phyloP scores from a whole-genome alignment of 2,329 filamentous ascomycete genomes.

The Xylaria sp. region DNA sequence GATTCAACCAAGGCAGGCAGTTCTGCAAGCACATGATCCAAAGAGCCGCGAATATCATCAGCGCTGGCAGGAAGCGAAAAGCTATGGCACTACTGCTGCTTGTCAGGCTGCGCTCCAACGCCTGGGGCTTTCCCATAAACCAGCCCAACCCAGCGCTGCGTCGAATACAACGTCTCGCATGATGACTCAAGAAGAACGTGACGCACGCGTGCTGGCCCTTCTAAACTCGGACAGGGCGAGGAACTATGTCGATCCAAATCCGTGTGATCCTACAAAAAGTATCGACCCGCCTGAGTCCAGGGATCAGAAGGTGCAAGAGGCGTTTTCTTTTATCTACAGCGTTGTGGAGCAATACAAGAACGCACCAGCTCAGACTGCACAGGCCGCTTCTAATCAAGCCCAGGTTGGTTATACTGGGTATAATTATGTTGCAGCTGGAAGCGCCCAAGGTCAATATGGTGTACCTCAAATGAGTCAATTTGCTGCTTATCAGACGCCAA shows the following conservation, averaged over 20 bases:
- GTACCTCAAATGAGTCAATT: conserved; percentile 25
- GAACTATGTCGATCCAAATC: conserved; percentile 57
- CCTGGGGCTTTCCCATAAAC: conserved; percentile 47
- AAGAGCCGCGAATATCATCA: conserved; percentile 61
- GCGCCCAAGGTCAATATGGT: no score
- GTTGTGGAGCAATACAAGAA: conserved; percentile 56
- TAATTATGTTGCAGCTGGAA: conserved; percentile 52
- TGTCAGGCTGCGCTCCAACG: conserved; percentile 58
- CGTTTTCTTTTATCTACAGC: conserved; percentile 57
- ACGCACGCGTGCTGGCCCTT: conserved; percentile 54
- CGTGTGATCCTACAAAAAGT: conserved; percentile 52
- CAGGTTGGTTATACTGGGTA: conserved; percentile 66
- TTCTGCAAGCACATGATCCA: conserved; percentile 54
- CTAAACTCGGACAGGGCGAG: conserved; percentile 58
- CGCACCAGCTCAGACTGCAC: conserved; percentile 65
- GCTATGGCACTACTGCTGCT: conserved; percentile 58
- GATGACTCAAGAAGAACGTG: conserved; percentile 52
- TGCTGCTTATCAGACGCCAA: conserved; percentile 34
- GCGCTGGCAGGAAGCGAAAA: conserved; percentile 59
- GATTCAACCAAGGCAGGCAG: conserved; percentile 47
- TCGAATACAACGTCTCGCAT: conserved; percentile 42
- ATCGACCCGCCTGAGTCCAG: conserved; percentile 54
- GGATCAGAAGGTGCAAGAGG: conserved; percentile 57
- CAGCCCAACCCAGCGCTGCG: not conserved
- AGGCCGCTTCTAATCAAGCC: conserved; percentile 57